These are phyloP conservation scores for Talaromyces nanjingensis DNA, from an alignment of 495 filamentous ascomycete genomes.

Conservation along the genomic window DNA sequence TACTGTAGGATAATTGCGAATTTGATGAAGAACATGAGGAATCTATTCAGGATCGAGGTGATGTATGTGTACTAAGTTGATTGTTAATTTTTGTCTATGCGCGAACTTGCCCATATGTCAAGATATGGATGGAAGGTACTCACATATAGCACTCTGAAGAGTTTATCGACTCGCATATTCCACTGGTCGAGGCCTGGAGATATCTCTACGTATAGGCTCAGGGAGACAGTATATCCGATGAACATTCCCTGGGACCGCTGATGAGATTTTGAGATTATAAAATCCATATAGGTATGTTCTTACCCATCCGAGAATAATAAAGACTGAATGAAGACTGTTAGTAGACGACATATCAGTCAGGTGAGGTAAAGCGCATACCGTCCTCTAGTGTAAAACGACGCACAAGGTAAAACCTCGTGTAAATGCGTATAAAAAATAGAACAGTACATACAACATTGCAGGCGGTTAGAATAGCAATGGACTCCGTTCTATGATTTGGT, in stretches of 20 bases:
- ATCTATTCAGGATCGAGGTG: not conserved
- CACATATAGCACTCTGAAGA: not conserved
- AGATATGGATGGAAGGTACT: not conserved
- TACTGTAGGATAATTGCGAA: too few relatives aligned
- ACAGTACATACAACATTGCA: not conserved
- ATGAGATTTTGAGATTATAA: not conserved
- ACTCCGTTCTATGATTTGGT: not conserved
- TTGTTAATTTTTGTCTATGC: not conserved
- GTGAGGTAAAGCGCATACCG: not conserved
- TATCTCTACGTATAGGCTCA: not conserved
- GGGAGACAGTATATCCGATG: not conserved
- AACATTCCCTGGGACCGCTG: not conserved
- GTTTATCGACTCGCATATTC: not conserved
- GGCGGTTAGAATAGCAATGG: not conserved
- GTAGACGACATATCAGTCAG: not conserved
- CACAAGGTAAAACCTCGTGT: not conserved
- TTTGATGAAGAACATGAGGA: not conserved
- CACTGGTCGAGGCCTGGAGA: not conserved
- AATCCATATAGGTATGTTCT: not conserved
- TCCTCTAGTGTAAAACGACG: not conserved
- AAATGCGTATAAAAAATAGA: not conserved
- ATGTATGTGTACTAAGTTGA: not conserved
- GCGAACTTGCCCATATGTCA: not conserved
- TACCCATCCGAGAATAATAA: not conserved
- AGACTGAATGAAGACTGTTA: not conserved